Evolutionary conservation across 257 asterid species (phyloP).

Genomic region (Apocynum venetum): DNA sequence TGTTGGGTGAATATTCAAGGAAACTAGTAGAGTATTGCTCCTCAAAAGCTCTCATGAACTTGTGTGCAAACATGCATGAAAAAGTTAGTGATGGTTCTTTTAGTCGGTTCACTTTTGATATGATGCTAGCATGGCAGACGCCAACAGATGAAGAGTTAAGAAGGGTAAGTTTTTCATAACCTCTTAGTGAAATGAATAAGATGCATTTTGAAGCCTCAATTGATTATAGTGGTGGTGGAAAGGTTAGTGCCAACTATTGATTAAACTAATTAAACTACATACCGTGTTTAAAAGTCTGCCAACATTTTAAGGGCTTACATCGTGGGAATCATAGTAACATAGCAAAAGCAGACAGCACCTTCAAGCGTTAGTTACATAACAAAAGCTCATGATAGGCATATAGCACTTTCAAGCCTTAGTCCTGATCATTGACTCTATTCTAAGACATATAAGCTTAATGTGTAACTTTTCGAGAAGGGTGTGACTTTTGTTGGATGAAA

Average conservation of each 20-base stretch:
- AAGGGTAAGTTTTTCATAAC: constrained; percentile 26
- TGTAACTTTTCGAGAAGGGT: neutral
- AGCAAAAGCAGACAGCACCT: neutral
- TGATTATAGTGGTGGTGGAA: neutral
- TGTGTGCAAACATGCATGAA: constrained; percentile 49
- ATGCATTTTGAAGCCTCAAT: neutral
- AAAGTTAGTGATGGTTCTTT: constrained; percentile 52
- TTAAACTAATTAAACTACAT: neutral
- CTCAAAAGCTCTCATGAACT: constrained; percentile 45
- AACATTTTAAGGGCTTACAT: neutral
- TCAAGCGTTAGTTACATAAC: neutral
- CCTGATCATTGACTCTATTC: neutral
- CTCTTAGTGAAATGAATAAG: neutral
- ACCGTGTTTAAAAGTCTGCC: too few relatives aligned
- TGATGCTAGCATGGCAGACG: constrained; percentile 94
- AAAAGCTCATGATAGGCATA: neutral
- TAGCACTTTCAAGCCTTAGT: neutral
- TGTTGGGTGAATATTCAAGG: constrained; percentile 47
- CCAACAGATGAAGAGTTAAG: constrained; percentile 53
- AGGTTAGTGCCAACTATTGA: neutral
- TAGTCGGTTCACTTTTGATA: constrained; percentile 76
- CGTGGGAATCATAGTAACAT: neutral
- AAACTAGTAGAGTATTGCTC: constrained; percentile 66
- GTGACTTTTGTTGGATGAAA: neutral
- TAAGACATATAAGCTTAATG: neutral